Conservation (phyloP, 441 rosid species). For the Euphorbia schlechtendalii region DNA sequence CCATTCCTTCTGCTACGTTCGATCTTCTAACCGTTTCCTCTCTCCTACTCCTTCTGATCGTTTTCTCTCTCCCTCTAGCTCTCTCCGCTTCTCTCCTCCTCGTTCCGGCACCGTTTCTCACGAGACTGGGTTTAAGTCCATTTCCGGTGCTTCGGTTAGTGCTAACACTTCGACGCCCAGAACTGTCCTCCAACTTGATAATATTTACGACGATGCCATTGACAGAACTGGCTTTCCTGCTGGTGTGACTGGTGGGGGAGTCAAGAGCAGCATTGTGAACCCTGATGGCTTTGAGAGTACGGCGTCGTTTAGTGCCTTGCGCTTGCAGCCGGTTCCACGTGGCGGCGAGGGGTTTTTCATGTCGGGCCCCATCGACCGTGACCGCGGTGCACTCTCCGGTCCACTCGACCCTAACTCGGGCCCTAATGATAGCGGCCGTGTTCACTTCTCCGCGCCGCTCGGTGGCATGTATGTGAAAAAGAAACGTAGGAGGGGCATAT, state of each 20-base stretch:
- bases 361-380: conserved; percentile 88
- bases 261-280: conserved; percentile 40
- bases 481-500: conserved; percentile 55
- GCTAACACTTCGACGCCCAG: conserved; percentile 80
- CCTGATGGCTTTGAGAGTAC: conserved; percentile 83
- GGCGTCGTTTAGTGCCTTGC: conserved; percentile 79
- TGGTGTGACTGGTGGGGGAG: conserved; percentile 32
- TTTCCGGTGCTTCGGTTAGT: conserved; percentile 90
- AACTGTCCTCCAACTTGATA: conserved; percentile 70
- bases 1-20: conserved; percentile 84
- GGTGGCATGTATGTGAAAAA: conserved; percentile 59
- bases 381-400: conserved; percentile 65
- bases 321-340: conserved; percentile 78
- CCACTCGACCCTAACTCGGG: conserved; percentile 49
- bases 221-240: conserved; percentile 26
- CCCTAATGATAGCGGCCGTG: conserved; percentile 38
- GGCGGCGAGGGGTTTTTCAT: conserved; percentile 59
- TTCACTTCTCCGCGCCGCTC: conserved; percentile 91
- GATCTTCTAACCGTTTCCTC: conserved; percentile 71
- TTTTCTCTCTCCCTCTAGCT: conserved; percentile 70
- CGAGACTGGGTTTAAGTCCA: conserved; percentile 58
- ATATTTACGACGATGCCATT: conserved; percentile 72
- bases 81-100: conserved; percentile 78
- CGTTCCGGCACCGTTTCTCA: conserved; percentile 30
- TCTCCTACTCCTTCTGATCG: conserved; percentile 79